Percentiles rank a stretch among this genome's conserved stretches.
These are phyloP conservation scores for Ceratocystis cacaofunesta DNA, from an alignment of 2,329 filamentous ascomycete species.

Conservation along the genomic window DNA sequence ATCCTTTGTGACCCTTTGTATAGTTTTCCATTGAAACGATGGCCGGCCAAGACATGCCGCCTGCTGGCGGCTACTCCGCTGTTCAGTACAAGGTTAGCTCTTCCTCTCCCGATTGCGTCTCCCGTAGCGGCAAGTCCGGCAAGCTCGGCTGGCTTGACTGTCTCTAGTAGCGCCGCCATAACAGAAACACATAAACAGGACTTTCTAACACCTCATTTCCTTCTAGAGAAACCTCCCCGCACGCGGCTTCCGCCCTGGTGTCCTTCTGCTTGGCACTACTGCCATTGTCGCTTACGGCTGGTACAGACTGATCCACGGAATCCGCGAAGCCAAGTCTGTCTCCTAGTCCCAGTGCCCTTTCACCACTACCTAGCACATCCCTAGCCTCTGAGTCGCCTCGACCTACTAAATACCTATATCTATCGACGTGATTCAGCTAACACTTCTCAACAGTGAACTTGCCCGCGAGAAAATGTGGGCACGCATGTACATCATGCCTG, in stretches of 20 bases:
- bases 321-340: constrained; percentile 79
- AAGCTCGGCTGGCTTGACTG: no score
- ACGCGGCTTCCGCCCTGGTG: constrained; percentile 72
- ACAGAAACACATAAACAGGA: background rate
- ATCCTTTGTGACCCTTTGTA: no score
- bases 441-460: constrained; percentile 52
- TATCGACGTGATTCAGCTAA: constrained; percentile 7
- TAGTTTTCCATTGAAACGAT: constrained; percentile 4
- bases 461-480: constrained; percentile 97
- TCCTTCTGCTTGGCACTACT: constrained; percentile 62
- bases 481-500: constrained; percentile 82
- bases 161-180: background rate
- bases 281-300: constrained; percentile 79
- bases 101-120: no score
- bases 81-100: constrained; percentile 82
- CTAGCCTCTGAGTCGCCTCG: background rate
- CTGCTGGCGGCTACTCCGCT: constrained; percentile 81
- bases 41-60: constrained; percentile 74
- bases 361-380: background rate
- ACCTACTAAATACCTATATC: background rate
- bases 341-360: background rate
- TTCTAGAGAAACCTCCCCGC: constrained; percentile 76
- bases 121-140: background rate
- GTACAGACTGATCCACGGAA: constrained; percentile 69
- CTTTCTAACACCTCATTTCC: background rate